phyloP scores from a whole-genome alignment of 139 green algal species.

The Closterium sp. region DNA sequence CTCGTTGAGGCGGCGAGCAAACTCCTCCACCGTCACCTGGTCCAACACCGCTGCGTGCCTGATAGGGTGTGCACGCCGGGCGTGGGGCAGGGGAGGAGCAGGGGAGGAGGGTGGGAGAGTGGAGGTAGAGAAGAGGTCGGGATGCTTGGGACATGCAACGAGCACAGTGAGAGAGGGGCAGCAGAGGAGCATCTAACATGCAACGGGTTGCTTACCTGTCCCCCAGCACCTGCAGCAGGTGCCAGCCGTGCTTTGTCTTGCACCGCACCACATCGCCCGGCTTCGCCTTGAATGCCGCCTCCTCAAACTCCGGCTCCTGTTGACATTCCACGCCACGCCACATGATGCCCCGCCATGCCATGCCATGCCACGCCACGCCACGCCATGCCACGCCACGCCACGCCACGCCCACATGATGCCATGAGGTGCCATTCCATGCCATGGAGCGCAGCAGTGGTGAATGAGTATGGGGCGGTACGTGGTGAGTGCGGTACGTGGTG shows the following conservation, averaged over 20 bases:
- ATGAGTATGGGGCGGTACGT: not conserved
- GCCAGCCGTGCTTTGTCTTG: slow-evolving; percentile 51
- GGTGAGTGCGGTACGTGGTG: too few relatives aligned
- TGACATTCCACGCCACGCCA: not conserved
- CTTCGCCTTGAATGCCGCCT: slow-evolving; percentile 30
- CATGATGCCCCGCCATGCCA: not conserved
- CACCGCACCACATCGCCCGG: slow-evolving; percentile 33
- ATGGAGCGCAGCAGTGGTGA: not conserved
- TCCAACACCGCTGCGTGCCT: slow-evolving; percentile 14
- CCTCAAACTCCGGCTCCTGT: slow-evolving; percentile 46
- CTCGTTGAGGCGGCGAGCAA: not conserved
- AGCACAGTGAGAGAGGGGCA: not conserved
- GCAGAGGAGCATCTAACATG: not conserved
- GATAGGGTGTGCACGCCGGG: not conserved
- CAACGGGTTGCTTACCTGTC: slow-evolving; percentile 14
- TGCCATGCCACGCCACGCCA: not conserved
- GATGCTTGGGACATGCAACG: not conserved
- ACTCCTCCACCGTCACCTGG: slow-evolving; percentile 36
- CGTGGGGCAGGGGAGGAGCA: not conserved
- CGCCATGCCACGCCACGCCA: not conserved
- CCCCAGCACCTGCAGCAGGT: slow-evolving; percentile 47
- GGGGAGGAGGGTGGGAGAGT: not conserved
- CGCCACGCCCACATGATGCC: too few relatives aligned
- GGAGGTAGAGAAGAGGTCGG: not conserved
- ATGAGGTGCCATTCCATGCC: not conserved